Percentiles rank a stretch among this genome's conserved stretches.
phyloP scores from a whole-genome alignment of 2,329 filamentous ascomycete genomes.

The Zasmidium citrigriseum region DNA sequence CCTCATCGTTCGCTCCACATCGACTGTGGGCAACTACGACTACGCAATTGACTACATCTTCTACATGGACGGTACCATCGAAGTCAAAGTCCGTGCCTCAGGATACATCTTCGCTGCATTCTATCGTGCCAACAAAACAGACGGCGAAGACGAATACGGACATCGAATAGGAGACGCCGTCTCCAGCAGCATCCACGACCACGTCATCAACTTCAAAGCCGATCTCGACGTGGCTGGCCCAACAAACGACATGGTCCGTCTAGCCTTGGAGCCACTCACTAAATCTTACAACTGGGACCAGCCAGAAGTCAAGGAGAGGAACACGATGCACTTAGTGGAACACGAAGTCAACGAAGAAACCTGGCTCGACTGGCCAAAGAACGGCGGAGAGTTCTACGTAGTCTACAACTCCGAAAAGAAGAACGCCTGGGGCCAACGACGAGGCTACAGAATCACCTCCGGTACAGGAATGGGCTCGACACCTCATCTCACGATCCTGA shows the following conservation, averaged over 20 bases:
- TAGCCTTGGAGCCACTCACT: slow-evolving; percentile 34
- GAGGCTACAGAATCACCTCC: slow-evolving; percentile 47
- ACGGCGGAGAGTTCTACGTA: slow-evolving; percentile 43
- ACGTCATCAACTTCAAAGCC: slow-evolving; percentile 45
- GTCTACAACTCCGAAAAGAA: slow-evolving; percentile 39
- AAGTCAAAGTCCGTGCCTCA: slow-evolving; percentile 54
- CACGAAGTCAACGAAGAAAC: slow-evolving; percentile 28
- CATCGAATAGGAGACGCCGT: slow-evolving; percentile 41
- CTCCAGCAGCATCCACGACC: slow-evolving; percentile 40
- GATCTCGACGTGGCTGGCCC: slow-evolving; percentile 42
- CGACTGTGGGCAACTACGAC: slow-evolving; percentile 59
- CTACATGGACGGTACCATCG: slow-evolving; percentile 54
- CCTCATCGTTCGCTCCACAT: slow-evolving; percentile 49
- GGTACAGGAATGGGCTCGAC: slow-evolving; percentile 38
- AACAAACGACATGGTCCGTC: slow-evolving; percentile 37
- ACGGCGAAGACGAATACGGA: slow-evolving; percentile 41
- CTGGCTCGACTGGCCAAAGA: slow-evolving; percentile 39
- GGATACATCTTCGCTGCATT: slow-evolving; percentile 58
- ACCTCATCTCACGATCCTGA: slow-evolving; percentile 50
- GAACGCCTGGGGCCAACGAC: slow-evolving; percentile 45
- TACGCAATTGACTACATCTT: slow-evolving; percentile 55
- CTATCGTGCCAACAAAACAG: slow-evolving; percentile 43
- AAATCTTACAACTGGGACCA: slow-evolving; percentile 33
- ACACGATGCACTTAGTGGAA: slow-evolving; percentile 35
- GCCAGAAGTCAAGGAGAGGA: slow-evolving; percentile 28